These are phyloP conservation scores for Aspergillus unguis DNA, from an alignment of 2,329 filamentous ascomycete genomes.

Conservation along the genomic window DNA sequence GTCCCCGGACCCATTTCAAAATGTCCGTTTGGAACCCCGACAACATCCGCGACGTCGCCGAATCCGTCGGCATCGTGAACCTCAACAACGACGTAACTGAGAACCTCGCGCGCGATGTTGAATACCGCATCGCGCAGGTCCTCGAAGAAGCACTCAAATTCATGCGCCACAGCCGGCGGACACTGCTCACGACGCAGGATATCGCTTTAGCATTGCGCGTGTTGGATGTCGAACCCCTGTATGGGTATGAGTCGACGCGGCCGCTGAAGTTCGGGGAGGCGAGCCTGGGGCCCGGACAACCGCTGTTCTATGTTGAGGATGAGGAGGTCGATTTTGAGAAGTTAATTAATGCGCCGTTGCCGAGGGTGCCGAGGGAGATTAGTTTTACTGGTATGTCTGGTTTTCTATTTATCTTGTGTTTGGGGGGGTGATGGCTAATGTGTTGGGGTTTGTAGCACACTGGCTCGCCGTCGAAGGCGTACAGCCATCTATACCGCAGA, in stretches of 20 bases:
- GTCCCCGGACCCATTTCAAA: constrained; percentile 10
- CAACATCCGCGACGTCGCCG: constrained; percentile 91
- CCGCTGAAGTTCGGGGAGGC: constrained; percentile 91
- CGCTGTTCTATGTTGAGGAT: constrained; percentile 95
- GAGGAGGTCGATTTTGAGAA: constrained; percentile 99
- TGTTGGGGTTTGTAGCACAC: constrained; percentile 60
- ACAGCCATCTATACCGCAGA: constrained; percentile 93
- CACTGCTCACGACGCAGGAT: constrained; percentile 83
- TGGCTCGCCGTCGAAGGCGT: constrained; percentile 98
- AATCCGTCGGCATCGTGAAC: constrained; percentile 82
- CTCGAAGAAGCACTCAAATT: constrained; percentile 92
- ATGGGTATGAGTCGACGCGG: constrained; percentile 90
- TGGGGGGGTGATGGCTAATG: background rate
- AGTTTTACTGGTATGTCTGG: constrained; percentile 72
- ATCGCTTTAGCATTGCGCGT: constrained; percentile 79
- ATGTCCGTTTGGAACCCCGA: constrained; percentile 89
- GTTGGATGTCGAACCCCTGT: constrained; percentile 89
- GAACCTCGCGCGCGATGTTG: constrained; percentile 85
- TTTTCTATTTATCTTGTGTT: background rate
- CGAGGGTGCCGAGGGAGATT: constrained; percentile 90
- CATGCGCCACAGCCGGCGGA: constrained; percentile 88
- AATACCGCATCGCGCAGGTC: constrained; percentile 90
- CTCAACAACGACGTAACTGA: constrained; percentile 84
- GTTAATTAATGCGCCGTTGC: constrained; percentile 91
- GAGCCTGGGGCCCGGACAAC: constrained; percentile 86